A percentile compares a stretch with the other conserved stretches of the same genome.
These are phyloP conservation scores for Malus domestica DNA, from an alignment of 306 rosid genomes.

Conservation along the genomic window DNA sequence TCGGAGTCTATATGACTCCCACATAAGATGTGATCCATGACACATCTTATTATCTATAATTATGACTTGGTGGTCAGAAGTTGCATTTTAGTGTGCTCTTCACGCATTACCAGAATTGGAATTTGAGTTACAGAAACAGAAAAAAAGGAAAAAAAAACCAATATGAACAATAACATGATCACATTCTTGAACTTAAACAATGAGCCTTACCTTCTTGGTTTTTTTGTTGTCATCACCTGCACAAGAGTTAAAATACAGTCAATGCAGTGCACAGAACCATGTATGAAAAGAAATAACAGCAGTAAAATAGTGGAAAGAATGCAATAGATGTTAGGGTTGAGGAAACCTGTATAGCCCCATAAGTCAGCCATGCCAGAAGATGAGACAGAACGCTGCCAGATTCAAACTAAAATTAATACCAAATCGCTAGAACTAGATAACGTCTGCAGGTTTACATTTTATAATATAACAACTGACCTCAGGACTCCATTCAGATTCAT, in stretches of 20 bases:
- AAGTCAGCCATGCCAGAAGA: constrained; percentile 43
- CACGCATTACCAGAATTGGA: not conserved
- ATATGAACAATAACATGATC: constrained; percentile 1
- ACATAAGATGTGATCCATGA: not conserved
- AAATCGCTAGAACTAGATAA: not conserved
- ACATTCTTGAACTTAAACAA: not conserved
- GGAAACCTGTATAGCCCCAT: constrained; percentile 65
- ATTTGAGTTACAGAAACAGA: not conserved
- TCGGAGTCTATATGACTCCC: not conserved
- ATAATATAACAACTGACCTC: constrained; percentile 40
- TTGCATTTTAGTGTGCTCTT: not conserved
- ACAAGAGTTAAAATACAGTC: constrained; percentile 14
- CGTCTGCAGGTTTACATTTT: not conserved
- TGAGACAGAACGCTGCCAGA: constrained; percentile 36
- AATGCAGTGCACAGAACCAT: constrained; percentile 3
- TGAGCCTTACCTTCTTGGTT: constrained; percentile 46
- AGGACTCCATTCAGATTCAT: constrained; percentile 21
- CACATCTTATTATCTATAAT: not conserved
- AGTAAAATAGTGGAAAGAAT: not conserved
- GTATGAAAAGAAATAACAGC: not conserved
- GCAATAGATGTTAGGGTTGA: not conserved
- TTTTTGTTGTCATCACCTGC: constrained; percentile 38
- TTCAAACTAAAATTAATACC: not conserved
- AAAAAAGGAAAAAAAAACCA: not conserved
- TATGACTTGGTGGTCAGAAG: not conserved